Conservation (phyloP, 2,329 filamentous ascomycete species). For the Karstenula rhodostoma region DNA sequence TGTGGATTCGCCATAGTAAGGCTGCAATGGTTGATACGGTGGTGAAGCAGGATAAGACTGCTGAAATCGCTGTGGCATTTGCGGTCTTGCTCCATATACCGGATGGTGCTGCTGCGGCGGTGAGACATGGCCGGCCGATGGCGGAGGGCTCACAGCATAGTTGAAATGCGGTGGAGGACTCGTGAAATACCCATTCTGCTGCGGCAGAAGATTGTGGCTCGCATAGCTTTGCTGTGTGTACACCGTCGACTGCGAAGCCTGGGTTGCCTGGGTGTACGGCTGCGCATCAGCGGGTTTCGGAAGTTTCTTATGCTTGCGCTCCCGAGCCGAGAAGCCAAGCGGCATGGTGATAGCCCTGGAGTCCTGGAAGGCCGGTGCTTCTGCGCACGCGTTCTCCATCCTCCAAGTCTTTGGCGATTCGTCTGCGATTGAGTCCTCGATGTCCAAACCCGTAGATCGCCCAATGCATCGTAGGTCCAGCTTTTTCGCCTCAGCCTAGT, state of each 20-base stretch:
- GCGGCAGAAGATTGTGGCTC: not conserved
- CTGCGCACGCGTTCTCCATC: not conserved
- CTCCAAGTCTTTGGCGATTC: not conserved
- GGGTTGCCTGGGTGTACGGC: conserved; percentile 23
- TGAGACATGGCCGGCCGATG: not conserved
- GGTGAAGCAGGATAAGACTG: conserved; percentile 26
- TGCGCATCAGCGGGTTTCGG: conserved; percentile 23
- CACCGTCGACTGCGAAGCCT: conserved; percentile 23
- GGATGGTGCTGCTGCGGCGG: conserved; percentile 19
- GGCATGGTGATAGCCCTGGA: conserved; percentile 22
- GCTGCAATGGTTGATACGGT: conserved; percentile 24
- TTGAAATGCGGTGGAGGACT: conserved; percentile 25
- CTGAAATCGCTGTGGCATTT: conserved; percentile 24
- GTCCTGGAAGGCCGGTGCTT: not conserved
- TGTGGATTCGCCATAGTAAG: conserved; percentile 31
- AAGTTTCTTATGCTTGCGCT: conserved; percentile 34
- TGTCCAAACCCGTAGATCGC: not conserved
- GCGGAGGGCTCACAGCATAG: conserved; percentile 13
- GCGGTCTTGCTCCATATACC: conserved; percentile 32
- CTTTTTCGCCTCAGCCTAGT: not conserved
- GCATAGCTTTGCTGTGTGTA: conserved; percentile 22
- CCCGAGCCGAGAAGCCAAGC: conserved; percentile 23
- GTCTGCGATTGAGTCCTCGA: conserved; percentile 4
- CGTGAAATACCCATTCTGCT: conserved; percentile 12
- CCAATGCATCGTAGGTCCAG: not conserved